Evolutionary conservation across 2,329 filamentous ascomycete species (phyloP), one percentile per base, ranked within the genome.

Genomic region (Colletotrichum tabaci): DNA sequence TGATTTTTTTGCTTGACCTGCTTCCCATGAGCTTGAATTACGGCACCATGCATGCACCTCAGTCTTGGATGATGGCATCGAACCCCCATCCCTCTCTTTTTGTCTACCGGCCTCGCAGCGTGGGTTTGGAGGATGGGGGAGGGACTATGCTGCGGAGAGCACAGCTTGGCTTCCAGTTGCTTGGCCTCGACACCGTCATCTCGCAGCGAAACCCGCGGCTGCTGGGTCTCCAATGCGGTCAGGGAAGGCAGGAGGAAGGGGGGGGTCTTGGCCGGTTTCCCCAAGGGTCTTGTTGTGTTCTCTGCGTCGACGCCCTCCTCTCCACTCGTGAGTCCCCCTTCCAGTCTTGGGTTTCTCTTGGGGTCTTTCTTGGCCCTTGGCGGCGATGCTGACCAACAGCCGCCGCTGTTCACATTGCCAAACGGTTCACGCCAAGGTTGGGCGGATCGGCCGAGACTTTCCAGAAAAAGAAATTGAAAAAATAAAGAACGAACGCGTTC

Each of bases 31-130:
- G 65, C 69, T 64, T 72, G 58, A 60, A 60, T 64, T 61, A 64
- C 69, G 60, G 69, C 60, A 72, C 60, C 58, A 60, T 23, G 69
- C 65, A 69, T 72, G 60, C 58, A 64, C 53, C 47, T 53, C 35
- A 58, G 69, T 53, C 69, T 69, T 72, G 66, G 69, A 69, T 72
- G 66, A 72, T 69, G 65, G 52, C 47, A 68, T 71, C n/a, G 26
- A 21, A 35, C 30, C 46, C 52, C 64, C 64, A 57, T 38, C 21
- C 8, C 16, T 38, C 15, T 4, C 15, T 23, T 16, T 63, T 23
- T 23, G 18, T 64, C 50, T 64, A 38, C 61, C 61, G 61, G 40
- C 40, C 40, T 63, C 21, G 38, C 40, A 38, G 65, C 30, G 2
- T 35, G 30, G 40, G 38, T n/a, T 42, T 4, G 58, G 10, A 2